Conservation (phyloP, 2,329 filamentous ascomycete genomes). For the Monosporascus sp. region DNA sequence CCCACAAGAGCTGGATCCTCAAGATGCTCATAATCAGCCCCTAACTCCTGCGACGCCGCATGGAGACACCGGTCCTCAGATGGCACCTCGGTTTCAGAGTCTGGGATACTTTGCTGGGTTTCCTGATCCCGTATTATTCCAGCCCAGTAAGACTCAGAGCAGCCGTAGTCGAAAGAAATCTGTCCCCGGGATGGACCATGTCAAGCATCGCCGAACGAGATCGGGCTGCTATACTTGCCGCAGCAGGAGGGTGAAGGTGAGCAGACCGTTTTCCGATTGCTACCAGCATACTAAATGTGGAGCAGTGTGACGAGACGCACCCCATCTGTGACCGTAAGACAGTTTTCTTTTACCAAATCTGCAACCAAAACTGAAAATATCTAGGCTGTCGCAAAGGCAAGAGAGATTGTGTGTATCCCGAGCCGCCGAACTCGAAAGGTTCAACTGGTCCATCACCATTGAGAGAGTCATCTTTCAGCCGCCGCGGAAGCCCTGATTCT, state of each 20-base stretch:
- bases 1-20: conserved; percentile 32
- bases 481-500: conserved; percentile 46
- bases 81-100: conserved; percentile 40
- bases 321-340: conserved; percentile 75
- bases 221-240: conserved; percentile 93
- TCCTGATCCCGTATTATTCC: conserved; percentile 44
- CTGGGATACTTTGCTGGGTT: conserved; percentile 46
- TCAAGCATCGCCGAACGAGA: conserved; percentile 88
- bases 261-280: conserved; percentile 2
- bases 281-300: conserved; percentile 20
- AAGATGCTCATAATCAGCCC: conserved; percentile 34
- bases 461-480: conserved; percentile 35
- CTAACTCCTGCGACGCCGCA: conserved; percentile 27
- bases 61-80: conserved; percentile 25
- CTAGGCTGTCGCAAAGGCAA: conserved; percentile 85
- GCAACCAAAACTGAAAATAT: conserved; percentile 18
- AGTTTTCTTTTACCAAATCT: conserved; percentile 4
- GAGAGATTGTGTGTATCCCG: conserved; percentile 86
- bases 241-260: conserved; percentile 76
- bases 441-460: conserved; percentile 25
- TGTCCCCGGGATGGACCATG: conserved; percentile 55
- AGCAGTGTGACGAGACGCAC: conserved; percentile 83
- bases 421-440: conserved; percentile 48
- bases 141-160: conserved; percentile 40
- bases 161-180: conserved; percentile 46